A percentile compares a stretch with the other conserved stretches of the same genome.
These are phyloP conservation scores for Glutinoglossum americanum DNA, from an alignment of 495 filamentous ascomycete genomes.

Conservation along the genomic window DNA sequence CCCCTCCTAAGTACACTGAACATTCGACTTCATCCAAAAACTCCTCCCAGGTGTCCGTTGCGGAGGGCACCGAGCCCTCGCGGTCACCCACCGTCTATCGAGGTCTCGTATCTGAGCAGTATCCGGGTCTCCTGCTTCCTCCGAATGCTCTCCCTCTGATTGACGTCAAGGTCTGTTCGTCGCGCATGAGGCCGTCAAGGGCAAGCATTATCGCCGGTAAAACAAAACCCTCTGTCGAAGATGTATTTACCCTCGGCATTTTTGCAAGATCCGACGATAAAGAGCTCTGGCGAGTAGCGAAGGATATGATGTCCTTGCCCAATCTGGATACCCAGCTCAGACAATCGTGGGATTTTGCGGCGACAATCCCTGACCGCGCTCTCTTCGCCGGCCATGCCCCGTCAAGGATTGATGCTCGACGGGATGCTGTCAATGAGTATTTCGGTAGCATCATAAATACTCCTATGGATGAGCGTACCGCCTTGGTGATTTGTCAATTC, in stretches of 20 bases:
- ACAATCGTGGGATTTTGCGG: constrained; percentile 40
- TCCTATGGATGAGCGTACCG: constrained; percentile 53
- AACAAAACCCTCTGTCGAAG: constrained; percentile 46
- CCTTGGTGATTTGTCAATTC: constrained; percentile 70
- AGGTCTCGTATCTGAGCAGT: constrained; percentile 61
- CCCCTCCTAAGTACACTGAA: not conserved
- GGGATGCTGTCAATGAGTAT: constrained; percentile 62
- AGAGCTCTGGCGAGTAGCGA: constrained; percentile 87
- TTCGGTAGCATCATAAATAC: constrained; percentile 67
- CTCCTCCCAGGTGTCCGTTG: not conserved
- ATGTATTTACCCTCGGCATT: constrained; percentile 81
- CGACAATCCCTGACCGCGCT: constrained; percentile 57
- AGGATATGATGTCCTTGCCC: constrained; percentile 61
- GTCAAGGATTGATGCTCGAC: constrained; percentile 75
- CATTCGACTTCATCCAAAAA: not conserved
- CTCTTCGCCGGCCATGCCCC: constrained; percentile 88
- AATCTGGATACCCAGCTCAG: constrained; percentile 64
- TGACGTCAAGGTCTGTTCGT: constrained; percentile 71
- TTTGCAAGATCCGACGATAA: constrained; percentile 53
- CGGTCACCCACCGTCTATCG: constrained; percentile 18
- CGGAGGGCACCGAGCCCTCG: not conserved
- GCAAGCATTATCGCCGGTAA: constrained; percentile 56
- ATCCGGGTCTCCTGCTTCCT: constrained; percentile 63
- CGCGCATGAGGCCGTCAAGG: constrained; percentile 76
- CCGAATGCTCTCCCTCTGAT: constrained; percentile 80